phyloP scores from a whole-genome alignment of 2,329 filamentous ascomycete genomes.

The Akanthomyces muscarius region DNA sequence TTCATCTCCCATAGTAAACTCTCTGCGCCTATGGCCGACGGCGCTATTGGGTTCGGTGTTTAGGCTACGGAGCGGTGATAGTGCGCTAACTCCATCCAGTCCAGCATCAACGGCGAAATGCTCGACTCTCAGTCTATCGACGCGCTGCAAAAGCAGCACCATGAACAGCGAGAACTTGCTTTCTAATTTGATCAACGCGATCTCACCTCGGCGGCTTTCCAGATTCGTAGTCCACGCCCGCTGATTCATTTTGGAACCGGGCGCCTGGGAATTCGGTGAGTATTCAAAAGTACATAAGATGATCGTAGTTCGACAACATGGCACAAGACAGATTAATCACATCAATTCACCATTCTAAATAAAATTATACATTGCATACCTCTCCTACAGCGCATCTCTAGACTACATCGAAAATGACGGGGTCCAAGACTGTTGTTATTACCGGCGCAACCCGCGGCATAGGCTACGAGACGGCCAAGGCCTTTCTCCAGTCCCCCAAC shows the following conservation, averaged over 20 bases:
- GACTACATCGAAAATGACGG: background rate
- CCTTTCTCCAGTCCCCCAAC: conserved; percentile 43
- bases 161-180: no score
- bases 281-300: background rate
- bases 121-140: background rate
- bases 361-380: background rate
- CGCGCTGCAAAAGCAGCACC: background rate
- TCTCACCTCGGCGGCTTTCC: no score
- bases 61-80: background rate
- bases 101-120: background rate
- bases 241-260: no score
- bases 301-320: background rate
- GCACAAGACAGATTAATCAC: background rate
- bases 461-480: conserved; percentile 54
- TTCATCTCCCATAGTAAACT: background rate
- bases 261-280: no score
- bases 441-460: conserved; percentile 62
- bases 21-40: background rate
- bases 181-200: no score
- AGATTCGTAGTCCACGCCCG: no score
- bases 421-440: conserved; percentile 40
- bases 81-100: background rate
- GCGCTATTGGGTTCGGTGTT: background rate
- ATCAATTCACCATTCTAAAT: no score
- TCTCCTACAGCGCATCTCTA: background rate